Base-by-base conservation (phyloP, 2,329 filamentous ascomycete genomes). In the Aspergillus neotritici region DNA sequence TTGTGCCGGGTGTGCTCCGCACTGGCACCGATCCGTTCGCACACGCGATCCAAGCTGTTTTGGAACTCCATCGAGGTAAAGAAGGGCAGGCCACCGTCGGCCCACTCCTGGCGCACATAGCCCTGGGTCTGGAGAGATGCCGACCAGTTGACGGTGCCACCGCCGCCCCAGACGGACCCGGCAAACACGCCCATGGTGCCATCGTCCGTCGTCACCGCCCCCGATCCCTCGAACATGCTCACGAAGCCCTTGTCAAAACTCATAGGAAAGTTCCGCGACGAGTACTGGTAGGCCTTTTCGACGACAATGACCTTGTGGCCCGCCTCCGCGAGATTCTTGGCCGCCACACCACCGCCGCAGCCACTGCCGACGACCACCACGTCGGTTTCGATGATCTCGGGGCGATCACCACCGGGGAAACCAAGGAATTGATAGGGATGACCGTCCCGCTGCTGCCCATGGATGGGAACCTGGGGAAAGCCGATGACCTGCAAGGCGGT, bases 71-170 rank as follows among this genome's bases (percentile, higher is more conserved):
- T 63, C 0, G 82, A 82, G 0, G 79, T 81, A 62, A 94, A 94
- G 55, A 94, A 84, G 0, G 78, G 75, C 16, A 96, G 70, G 0
- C 82, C 82, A 12, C 68, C 39, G 13, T 78, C 71, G 0, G 86
- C 83, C 90, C 91, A 96, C 66, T 95, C 87, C 52, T 80, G 73
- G 3, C 89, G 79, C 1, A 95, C 86, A 51, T 76, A 86, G 17
- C 78, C 80, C 59, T 91, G 87, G 0, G 87, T 85, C 53, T 83
- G 78, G 12, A 83, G 60, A 4, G 74, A 76, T 5, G 79, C 79
- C 16, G 73, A 85, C 89, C 89, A 96, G 65, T 96, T 96, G 55
- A 95, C 68, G 0, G 87, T 88, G 5, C 89, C 89, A 43, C 90
- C 90, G 33, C 90, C 90, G 25, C 90, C 90, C 80, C 85, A 94